phyloP scores from a whole-genome alignment of 768 basidiomycete genomes.

The Pleurotus djamor region DNA sequence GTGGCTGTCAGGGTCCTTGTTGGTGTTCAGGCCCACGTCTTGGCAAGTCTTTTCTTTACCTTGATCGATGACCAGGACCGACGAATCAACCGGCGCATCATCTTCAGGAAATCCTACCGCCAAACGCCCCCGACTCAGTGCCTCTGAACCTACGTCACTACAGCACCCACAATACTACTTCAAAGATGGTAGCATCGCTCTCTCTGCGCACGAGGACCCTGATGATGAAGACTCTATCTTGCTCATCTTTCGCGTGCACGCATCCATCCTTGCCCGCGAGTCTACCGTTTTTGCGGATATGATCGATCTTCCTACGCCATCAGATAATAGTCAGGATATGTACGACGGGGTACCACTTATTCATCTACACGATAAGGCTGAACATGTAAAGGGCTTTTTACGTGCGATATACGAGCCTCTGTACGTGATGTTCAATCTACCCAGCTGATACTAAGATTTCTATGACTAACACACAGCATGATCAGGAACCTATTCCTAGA shows the following conservation, averaged over 20 bases:
- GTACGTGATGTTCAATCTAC: background rate
- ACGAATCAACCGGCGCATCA: too few species aligned
- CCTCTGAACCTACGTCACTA: background rate
- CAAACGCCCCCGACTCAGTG: background rate
- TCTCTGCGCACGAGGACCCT: conserved; percentile 2
- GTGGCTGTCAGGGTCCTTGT: too few species aligned
- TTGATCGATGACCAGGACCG: too few species aligned
- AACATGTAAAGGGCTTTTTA: conserved; percentile 8
- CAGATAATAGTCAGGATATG: background rate
- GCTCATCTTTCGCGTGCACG: conserved; percentile 10
- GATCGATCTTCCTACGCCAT: conserved; percentile 8
- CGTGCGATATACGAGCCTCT: conserved; percentile 7
- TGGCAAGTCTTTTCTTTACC: too few species aligned
- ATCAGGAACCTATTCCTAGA: background rate
- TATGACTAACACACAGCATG: background rate
- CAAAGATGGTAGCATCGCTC: conserved; percentile 11
- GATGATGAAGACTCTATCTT: background rate
- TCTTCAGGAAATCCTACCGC: background rate
- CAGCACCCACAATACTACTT: conserved; percentile 8
- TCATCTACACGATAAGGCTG: conserved; percentile 7
- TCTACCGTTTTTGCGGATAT: conserved; percentile 12
- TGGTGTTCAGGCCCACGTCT: too few species aligned
- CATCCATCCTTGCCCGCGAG: conserved; percentile 8
- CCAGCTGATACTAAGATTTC: background rate
- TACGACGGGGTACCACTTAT: conserved; percentile 14